Evolutionary conservation across 352 stramenopile species (phyloP), one percentile per base, ranked within the genome.

Genomic region (Globisporangium polare): DNA sequence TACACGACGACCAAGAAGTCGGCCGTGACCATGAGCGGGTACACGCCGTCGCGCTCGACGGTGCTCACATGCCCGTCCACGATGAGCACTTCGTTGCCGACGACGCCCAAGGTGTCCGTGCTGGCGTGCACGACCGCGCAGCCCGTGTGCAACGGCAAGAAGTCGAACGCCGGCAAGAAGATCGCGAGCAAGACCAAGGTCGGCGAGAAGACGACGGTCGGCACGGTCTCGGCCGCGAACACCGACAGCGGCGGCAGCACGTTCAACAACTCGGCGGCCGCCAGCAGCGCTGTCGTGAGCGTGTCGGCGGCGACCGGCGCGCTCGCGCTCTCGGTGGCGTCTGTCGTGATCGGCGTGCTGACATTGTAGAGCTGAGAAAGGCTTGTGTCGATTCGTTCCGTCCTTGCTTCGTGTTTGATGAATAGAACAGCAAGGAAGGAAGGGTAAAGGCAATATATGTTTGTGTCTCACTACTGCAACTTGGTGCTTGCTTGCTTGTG

Each of bases 1-100:
- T 94, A 88, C 74, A 86, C 77, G 15, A 83, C 72, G 0, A 92
- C 82, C 0, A 72, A 72, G 54, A 63, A 37, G 62, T 31, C 45
- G 7, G 22, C 45, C 7, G 13, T 27, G 26, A 62, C 77, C 33
- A 39, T 39, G 33, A 39, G 33, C 33, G 33, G 33, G 33, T 39
- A 39, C 33, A 39, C 33, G 33, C 33, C 33, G 33, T 39, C 2
- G 55, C 41, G 53, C 73, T 72, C 24, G 62, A 62, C 26, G 22
- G 76, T 83, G 24, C 58, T 86, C 10, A 67, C 55, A 0, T 90
- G 78, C 26, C 5, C 26, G 17, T 18, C 33, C 35, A 13, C 46
- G 84, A 74, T 89, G 35, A 56, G 68, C 1, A 60, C 77, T 42
- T 39, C 33, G 33, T 9, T 45, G 39, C 39, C 39, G 15, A 18